A percentile compares a stretch with the other conserved stretches of the same genome.
Evolutionary conservation across 2,329 filamentous ascomycete genomes (phyloP).

Genomic region (Aspergillus sp.): DNA sequence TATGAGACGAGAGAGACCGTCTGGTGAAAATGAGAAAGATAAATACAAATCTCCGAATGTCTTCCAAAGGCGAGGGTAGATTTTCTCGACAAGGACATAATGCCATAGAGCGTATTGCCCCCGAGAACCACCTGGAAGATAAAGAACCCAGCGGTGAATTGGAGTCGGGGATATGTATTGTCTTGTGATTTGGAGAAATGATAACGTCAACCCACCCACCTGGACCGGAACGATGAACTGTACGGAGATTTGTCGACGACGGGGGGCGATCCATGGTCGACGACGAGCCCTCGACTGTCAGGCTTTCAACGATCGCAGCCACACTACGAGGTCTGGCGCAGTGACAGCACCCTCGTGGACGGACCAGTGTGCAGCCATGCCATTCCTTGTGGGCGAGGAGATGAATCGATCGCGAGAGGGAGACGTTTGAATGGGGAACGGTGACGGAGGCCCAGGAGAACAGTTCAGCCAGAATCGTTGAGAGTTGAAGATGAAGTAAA

Average conservation of each 20-base stretch:
- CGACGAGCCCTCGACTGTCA: background rate
- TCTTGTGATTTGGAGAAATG: background rate
- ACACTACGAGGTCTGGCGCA: background rate
- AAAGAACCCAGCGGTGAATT: no score
- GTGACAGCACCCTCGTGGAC: background rate
- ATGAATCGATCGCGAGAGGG: background rate
- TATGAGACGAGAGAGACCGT: no score
- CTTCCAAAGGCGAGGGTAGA: no score
- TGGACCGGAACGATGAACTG: background rate
- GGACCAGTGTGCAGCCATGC: background rate
- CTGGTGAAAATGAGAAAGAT: no score
- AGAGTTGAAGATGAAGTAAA: background rate
- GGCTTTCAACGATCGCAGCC: background rate
- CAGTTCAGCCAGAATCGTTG: no score
- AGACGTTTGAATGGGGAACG: background rate
- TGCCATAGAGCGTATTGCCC: no score
- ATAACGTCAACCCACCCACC: background rate
- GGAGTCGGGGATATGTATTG: background rate
- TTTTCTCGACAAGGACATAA: no score
- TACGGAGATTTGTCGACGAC: background rate
- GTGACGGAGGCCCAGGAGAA: no score
- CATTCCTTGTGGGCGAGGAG: background rate
- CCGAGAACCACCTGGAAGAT: no score
- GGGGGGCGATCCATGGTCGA: background rate
- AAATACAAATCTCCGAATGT: no score